Evolutionary conservation across 2,329 filamentous ascomycete species (phyloP).

Genomic region (Apiospora malaysiana): DNA sequence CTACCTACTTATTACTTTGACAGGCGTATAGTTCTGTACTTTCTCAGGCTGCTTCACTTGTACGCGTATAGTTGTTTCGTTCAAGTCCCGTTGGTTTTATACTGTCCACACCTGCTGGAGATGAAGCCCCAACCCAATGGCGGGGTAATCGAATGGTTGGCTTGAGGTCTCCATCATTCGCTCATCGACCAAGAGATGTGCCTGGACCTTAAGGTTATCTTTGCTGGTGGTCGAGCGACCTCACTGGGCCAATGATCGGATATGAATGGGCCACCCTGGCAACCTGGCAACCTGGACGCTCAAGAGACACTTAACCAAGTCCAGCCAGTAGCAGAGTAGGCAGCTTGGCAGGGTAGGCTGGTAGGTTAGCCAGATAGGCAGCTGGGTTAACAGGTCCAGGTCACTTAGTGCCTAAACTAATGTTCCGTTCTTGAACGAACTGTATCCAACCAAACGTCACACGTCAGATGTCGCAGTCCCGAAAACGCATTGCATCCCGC

Average conservation of each 20-base stretch:
- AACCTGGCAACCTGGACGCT: no score
- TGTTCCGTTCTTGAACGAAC: background rate
- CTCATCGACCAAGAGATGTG: conserved; percentile 6
- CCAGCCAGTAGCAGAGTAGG: background rate
- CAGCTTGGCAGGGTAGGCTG: no score
- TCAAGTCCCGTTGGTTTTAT: background rate
- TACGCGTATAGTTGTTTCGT: background rate
- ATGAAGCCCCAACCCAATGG: background rate
- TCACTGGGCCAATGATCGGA: background rate
- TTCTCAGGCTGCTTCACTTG: background rate
- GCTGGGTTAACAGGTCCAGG: background rate
- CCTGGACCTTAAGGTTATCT: conserved; percentile 20
- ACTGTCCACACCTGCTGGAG: background rate
- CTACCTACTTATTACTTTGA: background rate
- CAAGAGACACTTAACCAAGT: background rate
- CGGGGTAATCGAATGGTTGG: background rate
- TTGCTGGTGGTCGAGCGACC: background rate
- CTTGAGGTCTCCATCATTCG: background rate
- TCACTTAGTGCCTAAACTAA: no score
- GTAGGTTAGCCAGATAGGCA: background rate
- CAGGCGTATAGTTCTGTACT: background rate
- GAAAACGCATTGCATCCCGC: conserved; percentile 8
- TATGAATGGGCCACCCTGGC: conserved; percentile 12
- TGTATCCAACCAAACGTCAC: conserved; percentile 22
- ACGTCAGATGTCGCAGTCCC: conserved; percentile 19